phyloP scores from a whole-genome alignment of 202 grass and related monocot genomes.

The Zoysia matrella region DNA sequence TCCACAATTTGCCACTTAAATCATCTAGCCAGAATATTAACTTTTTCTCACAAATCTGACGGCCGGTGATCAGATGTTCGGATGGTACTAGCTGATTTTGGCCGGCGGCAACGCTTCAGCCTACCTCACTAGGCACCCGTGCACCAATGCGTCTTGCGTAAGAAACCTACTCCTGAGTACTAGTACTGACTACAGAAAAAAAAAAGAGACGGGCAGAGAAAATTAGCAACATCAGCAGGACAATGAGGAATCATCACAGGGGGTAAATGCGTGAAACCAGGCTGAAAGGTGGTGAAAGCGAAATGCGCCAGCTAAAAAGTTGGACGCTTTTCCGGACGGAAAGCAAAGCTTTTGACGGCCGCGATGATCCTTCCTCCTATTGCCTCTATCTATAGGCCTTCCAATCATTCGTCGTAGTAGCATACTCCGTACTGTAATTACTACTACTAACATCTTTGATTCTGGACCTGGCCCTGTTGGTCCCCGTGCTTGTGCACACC shows the following conservation, averaged over 20 bases:
- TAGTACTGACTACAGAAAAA: not conserved
- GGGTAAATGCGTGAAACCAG: not conserved
- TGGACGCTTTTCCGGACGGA: conserved; percentile 1
- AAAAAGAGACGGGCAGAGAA: not conserved
- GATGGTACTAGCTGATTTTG: not conserved
- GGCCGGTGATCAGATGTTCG: not conserved
- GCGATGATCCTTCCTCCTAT: not conserved
- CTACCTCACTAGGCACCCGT: not conserved
- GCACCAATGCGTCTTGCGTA: no score
- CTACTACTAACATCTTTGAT: not conserved
- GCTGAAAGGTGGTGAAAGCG: conserved; percentile 18
- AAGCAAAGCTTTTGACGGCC: not conserved
- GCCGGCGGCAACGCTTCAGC: not conserved
- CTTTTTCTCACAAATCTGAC: not conserved
- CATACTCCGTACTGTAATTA: no score
- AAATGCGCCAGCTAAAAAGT: conserved; percentile 21
- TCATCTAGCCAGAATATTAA: not conserved
- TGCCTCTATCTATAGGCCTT: not conserved
- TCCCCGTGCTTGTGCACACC: not conserved
- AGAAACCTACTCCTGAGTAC: not conserved
- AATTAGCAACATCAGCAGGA: not conserved
- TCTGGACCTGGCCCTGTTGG: not conserved
- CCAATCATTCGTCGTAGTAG: not conserved
- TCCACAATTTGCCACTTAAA: not conserved
- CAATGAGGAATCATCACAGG: not conserved